Conservation (phyloP, 73 alveolate genomes). For the Blepharisma japonicum region DNA sequence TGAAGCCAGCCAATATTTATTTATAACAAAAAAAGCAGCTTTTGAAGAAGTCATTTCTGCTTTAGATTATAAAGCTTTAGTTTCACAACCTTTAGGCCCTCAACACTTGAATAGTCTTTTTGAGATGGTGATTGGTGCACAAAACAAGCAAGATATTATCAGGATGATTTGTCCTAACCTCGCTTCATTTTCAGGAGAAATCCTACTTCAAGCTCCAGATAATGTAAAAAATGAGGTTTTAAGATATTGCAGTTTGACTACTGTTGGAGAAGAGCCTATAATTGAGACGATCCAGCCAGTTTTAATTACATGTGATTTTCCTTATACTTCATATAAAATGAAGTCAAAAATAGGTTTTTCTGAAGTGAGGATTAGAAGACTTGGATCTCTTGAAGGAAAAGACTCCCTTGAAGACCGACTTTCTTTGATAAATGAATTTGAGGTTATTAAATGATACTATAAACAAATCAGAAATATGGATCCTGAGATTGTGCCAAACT, state of each 20-base stretch:
- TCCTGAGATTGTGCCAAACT: slow-evolving; percentile 15
- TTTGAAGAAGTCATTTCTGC: background rate
- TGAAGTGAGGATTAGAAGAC: background rate
- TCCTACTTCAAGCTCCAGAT: background rate
- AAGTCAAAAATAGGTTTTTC: background rate
- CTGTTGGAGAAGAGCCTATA: background rate
- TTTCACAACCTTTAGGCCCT: background rate
- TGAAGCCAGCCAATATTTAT: background rate
- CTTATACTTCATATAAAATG: background rate
- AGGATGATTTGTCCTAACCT: background rate
- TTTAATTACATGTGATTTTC: background rate
- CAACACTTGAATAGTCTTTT: background rate
- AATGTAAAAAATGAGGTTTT: background rate
- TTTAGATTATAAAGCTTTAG: background rate
- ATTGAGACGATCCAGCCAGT: background rate
- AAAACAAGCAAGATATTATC: background rate
- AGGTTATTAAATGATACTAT: background rate
- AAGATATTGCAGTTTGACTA: background rate
- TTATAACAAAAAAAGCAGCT: background rate
- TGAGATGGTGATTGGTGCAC: background rate
- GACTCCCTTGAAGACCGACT: background rate
- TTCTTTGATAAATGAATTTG: background rate
- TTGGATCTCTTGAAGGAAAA: background rate
- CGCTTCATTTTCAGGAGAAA: background rate
- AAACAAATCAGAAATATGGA: background rate